These are phyloP conservation scores for Flaveria floridana DNA, from an alignment of 140 eudicot genomes.

Conservation along the genomic window DNA sequence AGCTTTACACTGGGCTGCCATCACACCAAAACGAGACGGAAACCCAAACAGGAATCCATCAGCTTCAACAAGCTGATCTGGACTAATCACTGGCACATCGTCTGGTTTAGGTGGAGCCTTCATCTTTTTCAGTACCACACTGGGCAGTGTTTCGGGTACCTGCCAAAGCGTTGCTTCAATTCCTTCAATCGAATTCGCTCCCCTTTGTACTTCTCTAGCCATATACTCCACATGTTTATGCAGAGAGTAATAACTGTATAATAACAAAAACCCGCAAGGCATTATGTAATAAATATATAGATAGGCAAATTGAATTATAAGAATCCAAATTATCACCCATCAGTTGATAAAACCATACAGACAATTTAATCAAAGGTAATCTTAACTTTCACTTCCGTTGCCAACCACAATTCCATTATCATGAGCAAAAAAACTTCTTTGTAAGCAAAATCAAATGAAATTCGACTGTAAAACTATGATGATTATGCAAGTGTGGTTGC, in stretches of 20 bases:
- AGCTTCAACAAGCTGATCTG: constrained; percentile 73
- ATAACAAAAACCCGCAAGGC: neutral
- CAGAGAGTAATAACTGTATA: constrained; percentile 59
- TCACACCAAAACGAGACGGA: constrained; percentile 90
- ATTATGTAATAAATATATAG: too few relatives aligned
- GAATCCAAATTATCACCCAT: too few relatives aligned
- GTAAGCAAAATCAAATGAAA: neutral
- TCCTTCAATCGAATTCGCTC: constrained; percentile 72
- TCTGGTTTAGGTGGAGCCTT: constrained; percentile 74
- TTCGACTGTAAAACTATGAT: too few relatives aligned
- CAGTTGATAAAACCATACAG: too few relatives aligned
- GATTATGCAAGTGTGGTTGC: too few relatives aligned
- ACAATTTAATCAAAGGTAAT: too few relatives aligned
- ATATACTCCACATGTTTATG: constrained; percentile 82
- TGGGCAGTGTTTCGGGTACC: constrained; percentile 83
- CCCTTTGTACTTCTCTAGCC: constrained; percentile 79
- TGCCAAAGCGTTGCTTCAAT: constrained; percentile 92
- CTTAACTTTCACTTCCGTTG: too few relatives aligned
- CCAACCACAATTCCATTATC: too few relatives aligned
- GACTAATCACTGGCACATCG: constrained; percentile 69
- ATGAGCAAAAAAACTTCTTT: too few relatives aligned
- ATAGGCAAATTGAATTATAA: too few relatives aligned
- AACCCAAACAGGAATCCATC: constrained; percentile 87
- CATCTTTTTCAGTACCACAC: constrained; percentile 59
- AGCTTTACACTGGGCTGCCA: constrained; percentile 88